Evolutionary conservation across 2,329 filamentous ascomycete species (phyloP), one percentile per base, ranked within the genome.

Genomic region (Fusarium irregulare): DNA sequence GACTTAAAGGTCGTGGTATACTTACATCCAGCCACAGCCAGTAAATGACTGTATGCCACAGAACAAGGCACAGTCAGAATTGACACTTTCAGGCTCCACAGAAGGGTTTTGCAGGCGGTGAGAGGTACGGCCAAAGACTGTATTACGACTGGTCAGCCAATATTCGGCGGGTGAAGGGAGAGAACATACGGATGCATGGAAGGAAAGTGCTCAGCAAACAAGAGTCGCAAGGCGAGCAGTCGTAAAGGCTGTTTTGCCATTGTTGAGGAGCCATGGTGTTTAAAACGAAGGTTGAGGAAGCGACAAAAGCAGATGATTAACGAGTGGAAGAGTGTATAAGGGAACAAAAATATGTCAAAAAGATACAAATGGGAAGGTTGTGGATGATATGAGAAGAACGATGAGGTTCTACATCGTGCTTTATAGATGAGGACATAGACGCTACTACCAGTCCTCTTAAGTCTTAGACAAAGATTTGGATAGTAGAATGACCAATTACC

Each of bases 121-220:
- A n/a, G 48, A 40, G 21, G 48, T 50, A 40, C 32, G 32, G 6
- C 48, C 48, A 40, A 50, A 50, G 21, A 50, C 48, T 50, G 13
- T 4, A 18, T 50, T 18, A 21, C 8, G 20, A 23, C 25, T 9
- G 4, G 27, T 50, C 8, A 50, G 47, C 6, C 32, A 25, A 13
- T 16, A 50, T 18, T 12, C 20, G 21, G 30, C 18, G 11, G n/a
- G 18, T 20, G 9, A 50, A 3, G 25, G 25, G 18, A 30, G 6
- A 16, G 8, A 25, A 50, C 48, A 14, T 50, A 50, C 48, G 30
- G 11, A 50, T 50, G 20, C 48, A 14, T 14, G 48, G 48, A 11
- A 50, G 20, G 14, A 37, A 50, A 18, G 48, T 40, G 21, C 48
- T 50, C 10, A 50, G 10, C 16, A 50, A 14, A 18, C 32, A 50